Evolutionary conservation across 192 early-diverging fungal genomes (phyloP), one percentile per base, ranked within the genome.

Genomic region (Backusella tarrabulga): DNA sequence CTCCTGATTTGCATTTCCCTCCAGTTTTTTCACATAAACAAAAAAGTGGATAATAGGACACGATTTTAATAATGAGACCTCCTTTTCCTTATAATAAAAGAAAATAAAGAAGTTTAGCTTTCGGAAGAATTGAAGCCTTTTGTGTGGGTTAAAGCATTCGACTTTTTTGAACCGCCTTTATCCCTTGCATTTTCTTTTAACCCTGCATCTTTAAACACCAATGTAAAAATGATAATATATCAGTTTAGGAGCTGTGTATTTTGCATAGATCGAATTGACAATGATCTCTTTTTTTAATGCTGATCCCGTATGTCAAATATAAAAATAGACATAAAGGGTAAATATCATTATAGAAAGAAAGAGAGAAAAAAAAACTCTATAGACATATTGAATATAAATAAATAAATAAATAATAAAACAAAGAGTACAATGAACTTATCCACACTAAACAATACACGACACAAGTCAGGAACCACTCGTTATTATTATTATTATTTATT

Each of bases 221-320:
- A 69, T 38, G 68, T 69, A 69, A 38, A 69, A 69, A 38, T 69
- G 68, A 69, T 34, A 36, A 40, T 50, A 69, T 38, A 69, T 69
- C 36, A 36, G 3, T 32, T 32, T 36, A 68, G 67, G 67, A 34
- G 34, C 17, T 35, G 6, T 34, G 19, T 68, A 14, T 67, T 34
- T 68, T 68, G 34, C 67, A 68, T 68, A 35, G 35, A 68, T 68
- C 23, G 67, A 68, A 68, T 68, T 36, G 34, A 35, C 67, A 35
- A 36, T 36, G 67, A 2, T 68, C 36, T 69, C 14, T 67, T 67
- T 34, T 67, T 67, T 26, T 60, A 60, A 60, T 60, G 23, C 21
- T 60, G 54, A 60, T 60, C 21, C 23, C 23, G 23, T 60, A n/a
- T 50, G 46, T 50, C 46, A 50, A 50, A 19, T 50, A 4, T 35